Percentiles rank a stretch among this genome's conserved stretches.
These are phyloP conservation scores for Cucurbita pepo DNA, from an alignment of 306 rosid genomes.

Conservation along the genomic window DNA sequence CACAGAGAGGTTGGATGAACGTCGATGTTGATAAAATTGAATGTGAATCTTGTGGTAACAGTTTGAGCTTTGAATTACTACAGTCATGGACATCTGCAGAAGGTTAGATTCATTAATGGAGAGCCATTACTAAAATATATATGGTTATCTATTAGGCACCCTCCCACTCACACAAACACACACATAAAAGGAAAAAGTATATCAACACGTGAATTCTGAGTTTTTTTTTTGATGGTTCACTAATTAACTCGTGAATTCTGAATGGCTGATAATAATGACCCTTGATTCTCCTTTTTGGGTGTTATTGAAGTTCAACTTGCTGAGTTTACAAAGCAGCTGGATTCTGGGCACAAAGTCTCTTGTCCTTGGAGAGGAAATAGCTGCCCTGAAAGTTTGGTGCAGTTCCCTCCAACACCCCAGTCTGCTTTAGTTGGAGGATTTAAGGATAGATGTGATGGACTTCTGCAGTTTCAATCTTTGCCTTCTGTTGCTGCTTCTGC, in stretches of 20 bases:
- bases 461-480: slow-evolving; percentile 61
- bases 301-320: slow-evolving; percentile 61
- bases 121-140: neutral
- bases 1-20: slow-evolving; percentile 87
- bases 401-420: slow-evolving; percentile 86
- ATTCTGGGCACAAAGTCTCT: slow-evolving; percentile 55
- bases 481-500: slow-evolving; percentile 73
- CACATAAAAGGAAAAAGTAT: neutral
- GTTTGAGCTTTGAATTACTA: slow-evolving; percentile 34
- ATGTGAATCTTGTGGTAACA: slow-evolving; percentile 71
- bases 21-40: slow-evolving; percentile 71
- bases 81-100: slow-evolving; percentile 56
- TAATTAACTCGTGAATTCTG: slow-evolving; percentile 7
- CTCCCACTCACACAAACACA: neutral
- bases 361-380: slow-evolving; percentile 96
- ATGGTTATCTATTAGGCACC: neutral
- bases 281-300: slow-evolving; percentile 13
- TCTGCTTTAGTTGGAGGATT: slow-evolving; percentile 84
- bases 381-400: slow-evolving; percentile 98
- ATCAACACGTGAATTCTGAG: neutral
- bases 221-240: neutral
- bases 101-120: slow-evolving; percentile 36
- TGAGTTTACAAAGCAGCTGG: slow-evolving; percentile 79
- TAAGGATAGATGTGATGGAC: slow-evolving; percentile 98
- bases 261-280: slow-evolving; percentile 7